Conservation (phyloP, 306 rosid species). For the Amphicarpaea edgeworthii region DNA sequence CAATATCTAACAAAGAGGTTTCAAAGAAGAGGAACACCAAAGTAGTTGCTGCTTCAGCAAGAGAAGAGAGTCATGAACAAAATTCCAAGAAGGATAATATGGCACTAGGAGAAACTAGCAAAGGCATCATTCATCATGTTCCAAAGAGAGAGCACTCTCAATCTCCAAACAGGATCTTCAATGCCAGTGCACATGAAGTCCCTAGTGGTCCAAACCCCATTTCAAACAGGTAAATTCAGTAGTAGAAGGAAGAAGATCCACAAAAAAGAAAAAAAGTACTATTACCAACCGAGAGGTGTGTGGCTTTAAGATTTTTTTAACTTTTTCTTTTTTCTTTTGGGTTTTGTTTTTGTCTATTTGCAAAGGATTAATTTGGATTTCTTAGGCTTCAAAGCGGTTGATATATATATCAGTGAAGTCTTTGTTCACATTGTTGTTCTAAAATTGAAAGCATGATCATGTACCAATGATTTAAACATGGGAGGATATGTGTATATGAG, state of each 20-base stretch:
- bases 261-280: constrained; percentile 1
- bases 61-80: constrained; percentile 46
- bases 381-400: constrained; percentile 39
- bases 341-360: constrained; percentile 20
- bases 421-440: constrained; percentile 46
- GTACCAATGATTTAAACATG: constrained; percentile 54
- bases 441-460: constrained; percentile 40
- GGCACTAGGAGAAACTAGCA: constrained; percentile 5
- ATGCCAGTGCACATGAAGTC: constrained; percentile 72
- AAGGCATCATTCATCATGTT: constrained; percentile 37
- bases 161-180: constrained; percentile 52
- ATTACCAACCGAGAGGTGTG: constrained; percentile 19
- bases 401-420: constrained; percentile 51
- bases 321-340: neutral
- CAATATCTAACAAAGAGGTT: constrained; percentile 35
- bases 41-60: constrained; percentile 43
- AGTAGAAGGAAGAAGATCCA: constrained; percentile 31
- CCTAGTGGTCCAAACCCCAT: constrained; percentile 92
- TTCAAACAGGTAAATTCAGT: constrained; percentile 68
- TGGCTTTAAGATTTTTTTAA: constrained; percentile 38
- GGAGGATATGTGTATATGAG: constrained; percentile 53
- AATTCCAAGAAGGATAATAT: constrained; percentile 41
- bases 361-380: constrained; percentile 29
- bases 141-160: constrained; percentile 45
- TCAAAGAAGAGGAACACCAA: constrained; percentile 27